Conservation (phyloP, 345 rosid genomes). For the Acer saccharum region DNA sequence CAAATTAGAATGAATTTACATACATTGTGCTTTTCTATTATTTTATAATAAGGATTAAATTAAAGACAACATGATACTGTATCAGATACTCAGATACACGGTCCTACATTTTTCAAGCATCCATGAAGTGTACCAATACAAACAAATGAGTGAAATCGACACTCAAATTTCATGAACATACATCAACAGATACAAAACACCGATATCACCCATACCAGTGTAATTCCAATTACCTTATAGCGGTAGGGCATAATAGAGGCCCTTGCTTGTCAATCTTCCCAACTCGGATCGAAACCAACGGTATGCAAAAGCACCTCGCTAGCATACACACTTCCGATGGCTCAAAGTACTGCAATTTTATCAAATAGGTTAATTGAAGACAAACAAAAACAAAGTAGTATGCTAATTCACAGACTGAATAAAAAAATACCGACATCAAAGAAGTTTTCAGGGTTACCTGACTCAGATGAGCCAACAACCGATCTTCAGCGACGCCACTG, state of each 20-base stretch:
- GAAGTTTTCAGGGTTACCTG: conserved; percentile 49
- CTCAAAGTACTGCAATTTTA: conserved; percentile 66
- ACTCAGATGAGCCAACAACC: conserved; percentile 75
- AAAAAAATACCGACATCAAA: background rate
- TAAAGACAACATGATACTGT: background rate
- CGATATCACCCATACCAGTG: background rate
- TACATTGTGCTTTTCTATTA: background rate
- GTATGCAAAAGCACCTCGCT: conserved; percentile 92
- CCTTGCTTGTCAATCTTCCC: conserved; percentile 86
- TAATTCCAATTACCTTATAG: conserved; percentile 61
- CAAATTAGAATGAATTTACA: background rate
- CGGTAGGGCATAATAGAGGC: conserved; percentile 58
- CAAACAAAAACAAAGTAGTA: background rate
- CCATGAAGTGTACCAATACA: background rate
- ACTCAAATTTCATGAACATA: no score
- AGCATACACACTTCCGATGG: conserved; percentile 92
- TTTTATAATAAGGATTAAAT: background rate
- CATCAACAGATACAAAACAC: background rate
- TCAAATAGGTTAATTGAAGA: background rate
- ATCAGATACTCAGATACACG: background rate
- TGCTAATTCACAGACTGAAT: no score
- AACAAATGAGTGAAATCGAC: background rate
- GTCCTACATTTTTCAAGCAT: background rate
- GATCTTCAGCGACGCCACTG: conserved; percentile 73
- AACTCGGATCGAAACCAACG: conserved; percentile 86